A percentile compares a stretch with the other conserved stretches of the same genome.
These are phyloP conservation scores for Fusarium penzigii DNA, from an alignment of 2,329 filamentous ascomycete genomes.

Conservation along the genomic window DNA sequence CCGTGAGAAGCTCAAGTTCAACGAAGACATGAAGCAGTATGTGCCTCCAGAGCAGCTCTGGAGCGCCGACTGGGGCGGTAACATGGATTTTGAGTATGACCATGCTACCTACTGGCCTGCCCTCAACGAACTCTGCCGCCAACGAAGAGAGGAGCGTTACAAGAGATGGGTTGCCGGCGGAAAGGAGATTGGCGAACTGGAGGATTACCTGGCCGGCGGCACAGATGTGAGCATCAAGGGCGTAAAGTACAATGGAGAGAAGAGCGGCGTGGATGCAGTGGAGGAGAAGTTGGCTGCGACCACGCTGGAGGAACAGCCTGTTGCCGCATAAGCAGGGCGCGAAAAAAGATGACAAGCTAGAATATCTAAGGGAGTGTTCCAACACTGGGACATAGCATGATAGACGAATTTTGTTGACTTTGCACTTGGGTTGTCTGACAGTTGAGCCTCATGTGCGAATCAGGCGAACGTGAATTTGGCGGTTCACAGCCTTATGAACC, in stretches of 20 bases:
- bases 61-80: conserved; percentile 71
- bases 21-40: conserved; percentile 83
- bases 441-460: not conserved
- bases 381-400: not conserved
- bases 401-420: not conserved
- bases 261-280: conserved; percentile 22
- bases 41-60: conserved; percentile 82
- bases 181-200: conserved; percentile 80
- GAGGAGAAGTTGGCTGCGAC: conserved; percentile 31
- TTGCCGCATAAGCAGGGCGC: conserved; percentile 15
- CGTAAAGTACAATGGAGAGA: conserved; percentile 28
- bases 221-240: conserved; percentile 38
- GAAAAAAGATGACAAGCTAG: not conserved
- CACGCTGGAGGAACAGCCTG: conserved; percentile 28
- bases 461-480: not conserved
- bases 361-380: not conserved
- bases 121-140: conserved; percentile 68
- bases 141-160: conserved; percentile 62
- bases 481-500: no score
- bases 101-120: conserved; percentile 89
- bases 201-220: conserved; percentile 78
- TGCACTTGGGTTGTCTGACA: not conserved
- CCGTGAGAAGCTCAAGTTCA: conserved; percentile 94
- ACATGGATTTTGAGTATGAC: conserved; percentile 88
- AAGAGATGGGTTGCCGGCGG: conserved; percentile 80